Percentiles rank a stretch among this genome's conserved stretches.
phyloP scores from a whole-genome alignment of 768 basidiomycete species.

The Leccinum subtestaceum region DNA sequence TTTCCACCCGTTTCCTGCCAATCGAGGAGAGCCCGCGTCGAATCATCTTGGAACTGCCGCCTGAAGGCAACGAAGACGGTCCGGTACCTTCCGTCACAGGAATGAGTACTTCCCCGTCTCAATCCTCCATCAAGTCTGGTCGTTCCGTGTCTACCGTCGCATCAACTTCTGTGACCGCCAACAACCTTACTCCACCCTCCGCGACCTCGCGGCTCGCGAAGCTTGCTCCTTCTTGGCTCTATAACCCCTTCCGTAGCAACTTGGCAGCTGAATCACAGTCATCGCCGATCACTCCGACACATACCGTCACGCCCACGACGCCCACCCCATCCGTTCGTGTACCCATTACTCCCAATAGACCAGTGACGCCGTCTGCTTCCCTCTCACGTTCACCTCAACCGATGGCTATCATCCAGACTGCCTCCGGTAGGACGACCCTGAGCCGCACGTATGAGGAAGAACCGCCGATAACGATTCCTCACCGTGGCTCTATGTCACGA shows the following conservation, averaged over 20 bases:
- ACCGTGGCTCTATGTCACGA: constrained; percentile 48
- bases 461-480: constrained; percentile 35
- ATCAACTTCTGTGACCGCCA: constrained; percentile 20
- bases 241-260: constrained; percentile 68
- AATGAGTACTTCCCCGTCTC: constrained; percentile 63
- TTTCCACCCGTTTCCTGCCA: constrained; percentile 48
- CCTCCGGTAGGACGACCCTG: constrained; percentile 43
- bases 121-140: constrained; percentile 58
- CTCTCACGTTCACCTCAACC: constrained; percentile 41
- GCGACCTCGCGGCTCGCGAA: constrained; percentile 46
- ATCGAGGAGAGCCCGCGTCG: constrained; percentile 71
- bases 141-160: constrained; percentile 45
- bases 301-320: constrained; percentile 29
- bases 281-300: constrained; percentile 50
- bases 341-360: constrained; percentile 29
- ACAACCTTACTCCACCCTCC: constrained; percentile 23
- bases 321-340: constrained; percentile 28
- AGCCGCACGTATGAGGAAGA: constrained; percentile 63
- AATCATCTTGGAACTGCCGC: constrained; percentile 50
- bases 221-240: constrained; percentile 74
- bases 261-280: constrained; percentile 48
- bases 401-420: constrained; percentile 38
- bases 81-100: constrained; percentile 33
- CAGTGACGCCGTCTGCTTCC: constrained; percentile 31
- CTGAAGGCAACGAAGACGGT: constrained; percentile 36